phyloP scores from a whole-genome alignment of 768 basidiomycete genomes.

The Psilocybe sp. region DNA sequence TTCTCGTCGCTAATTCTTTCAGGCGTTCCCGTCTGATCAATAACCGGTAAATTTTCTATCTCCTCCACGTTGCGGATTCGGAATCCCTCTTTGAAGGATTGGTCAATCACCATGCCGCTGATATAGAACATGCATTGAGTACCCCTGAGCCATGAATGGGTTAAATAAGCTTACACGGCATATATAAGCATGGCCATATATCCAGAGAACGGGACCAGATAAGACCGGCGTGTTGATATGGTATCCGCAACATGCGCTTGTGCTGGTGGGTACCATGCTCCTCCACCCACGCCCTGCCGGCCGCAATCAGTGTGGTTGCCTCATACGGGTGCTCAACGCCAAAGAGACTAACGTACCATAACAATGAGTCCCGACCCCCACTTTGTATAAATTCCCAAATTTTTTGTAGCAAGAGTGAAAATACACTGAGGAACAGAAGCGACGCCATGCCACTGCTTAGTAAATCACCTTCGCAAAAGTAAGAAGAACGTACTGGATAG shows the following conservation, averaged over 20 bases:
- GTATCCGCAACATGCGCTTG: constrained; percentile 55
- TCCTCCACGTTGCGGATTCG: constrained; percentile 47
- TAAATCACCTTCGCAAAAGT: neutral
- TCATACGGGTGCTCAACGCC: constrained; percentile 3
- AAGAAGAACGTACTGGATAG: constrained; percentile 46
- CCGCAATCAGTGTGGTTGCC: neutral
- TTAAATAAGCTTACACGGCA: constrained; percentile 43
- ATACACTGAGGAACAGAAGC: constrained; percentile 38
- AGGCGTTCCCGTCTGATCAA: too few species aligned
- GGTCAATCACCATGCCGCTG: constrained; percentile 54
- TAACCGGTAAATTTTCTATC: constrained; percentile 12
- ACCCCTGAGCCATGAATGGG: neutral
- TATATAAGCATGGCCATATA: constrained; percentile 58
- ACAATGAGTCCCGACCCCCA: constrained; percentile 62
- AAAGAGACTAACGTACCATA: constrained; percentile 38
- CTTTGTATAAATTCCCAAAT: constrained; percentile 59
- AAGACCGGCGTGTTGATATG: constrained; percentile 48
- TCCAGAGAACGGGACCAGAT: constrained; percentile 58
- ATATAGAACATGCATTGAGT: neutral
- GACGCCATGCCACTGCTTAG: neutral
- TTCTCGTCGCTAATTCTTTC: constrained; percentile 10
- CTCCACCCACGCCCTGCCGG: constrained; percentile 54
- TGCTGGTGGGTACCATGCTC: constrained; percentile 67
- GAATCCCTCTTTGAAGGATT: constrained; percentile 47
- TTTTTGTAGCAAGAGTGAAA: constrained; percentile 65